Conservation (phyloP, 495 filamentous ascomycete species). For the Penicillium angulare region DNA sequence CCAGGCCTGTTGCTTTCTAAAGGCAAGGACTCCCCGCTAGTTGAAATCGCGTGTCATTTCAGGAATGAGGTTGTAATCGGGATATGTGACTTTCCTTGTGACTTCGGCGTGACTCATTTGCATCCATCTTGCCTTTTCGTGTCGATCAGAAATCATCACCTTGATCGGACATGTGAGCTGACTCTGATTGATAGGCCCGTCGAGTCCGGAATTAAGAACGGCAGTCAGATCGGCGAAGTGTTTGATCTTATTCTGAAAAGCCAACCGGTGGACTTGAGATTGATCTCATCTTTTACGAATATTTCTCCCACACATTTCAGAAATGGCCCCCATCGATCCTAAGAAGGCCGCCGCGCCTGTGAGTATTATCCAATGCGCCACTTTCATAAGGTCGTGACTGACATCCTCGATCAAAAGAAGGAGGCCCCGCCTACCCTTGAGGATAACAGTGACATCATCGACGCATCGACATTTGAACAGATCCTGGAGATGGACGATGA, state of each 20-base stretch:
- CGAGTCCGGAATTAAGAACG: slow-evolving; percentile 8
- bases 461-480: slow-evolving; percentile 79
- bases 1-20: slow-evolving; percentile 3
- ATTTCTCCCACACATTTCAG: not conserved
- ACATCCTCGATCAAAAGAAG: slow-evolving; percentile 27
- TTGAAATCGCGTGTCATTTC: no score
- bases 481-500: slow-evolving; percentile 97
- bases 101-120: not conserved
- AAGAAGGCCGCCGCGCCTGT: slow-evolving; percentile 30
- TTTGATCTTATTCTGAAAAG: slow-evolving; percentile 9
- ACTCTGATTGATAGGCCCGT: not conserved
- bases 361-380: slow-evolving; percentile 8
- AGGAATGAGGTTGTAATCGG: not conserved
- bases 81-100: not conserved
- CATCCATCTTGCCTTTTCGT: no score
- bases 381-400: no score
- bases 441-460: slow-evolving; percentile 69
- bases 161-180: not conserved
- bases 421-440: slow-evolving; percentile 45
- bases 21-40: no score
- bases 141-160: not conserved
- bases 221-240: slow-evolving; percentile 10
- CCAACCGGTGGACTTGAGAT: slow-evolving; percentile 2
- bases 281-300: slow-evolving; percentile 3
- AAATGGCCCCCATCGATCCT: slow-evolving; percentile 32